Evolutionary conservation across 2,329 filamentous ascomycete genomes (phyloP).

Genomic region (Fusarium sulawesiense): DNA sequence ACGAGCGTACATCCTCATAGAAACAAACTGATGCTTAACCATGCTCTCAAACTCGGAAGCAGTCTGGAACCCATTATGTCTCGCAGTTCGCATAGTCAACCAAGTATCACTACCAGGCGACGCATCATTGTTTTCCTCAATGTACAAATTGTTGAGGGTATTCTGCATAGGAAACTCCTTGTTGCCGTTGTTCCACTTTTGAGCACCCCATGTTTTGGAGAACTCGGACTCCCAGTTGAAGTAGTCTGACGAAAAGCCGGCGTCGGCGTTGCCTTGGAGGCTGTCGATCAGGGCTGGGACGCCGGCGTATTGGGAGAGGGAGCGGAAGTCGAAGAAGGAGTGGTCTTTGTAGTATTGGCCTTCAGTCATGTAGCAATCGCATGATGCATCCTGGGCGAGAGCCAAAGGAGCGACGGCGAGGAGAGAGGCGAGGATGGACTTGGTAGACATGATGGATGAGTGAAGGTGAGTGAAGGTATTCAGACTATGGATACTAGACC

Average conservation of each 20-base stretch:
- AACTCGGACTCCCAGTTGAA: slow-evolving; percentile 50
- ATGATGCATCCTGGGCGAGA: slow-evolving; percentile 43
- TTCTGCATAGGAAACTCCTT: slow-evolving; percentile 52
- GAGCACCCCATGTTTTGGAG: slow-evolving; percentile 51
- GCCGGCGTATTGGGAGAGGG: slow-evolving; percentile 42
- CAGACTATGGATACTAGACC: not conserved
- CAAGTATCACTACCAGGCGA: slow-evolving; percentile 51
- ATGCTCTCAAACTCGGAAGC: slow-evolving; percentile 59
- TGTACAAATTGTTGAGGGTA: slow-evolving; percentile 57
- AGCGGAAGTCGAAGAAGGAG: slow-evolving; percentile 50
- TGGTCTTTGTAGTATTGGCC: slow-evolving; percentile 45
- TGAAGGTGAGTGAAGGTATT: not conserved
- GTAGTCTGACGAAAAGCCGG: slow-evolving; percentile 50
- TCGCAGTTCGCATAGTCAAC: slow-evolving; percentile 60
- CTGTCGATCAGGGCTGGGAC: slow-evolving; percentile 49
- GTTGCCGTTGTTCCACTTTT: slow-evolving; percentile 54
- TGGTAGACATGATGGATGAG: slow-evolving; percentile 36
- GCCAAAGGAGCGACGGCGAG: slow-evolving; percentile 37
- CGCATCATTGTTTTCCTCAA: slow-evolving; percentile 54
- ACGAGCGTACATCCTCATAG: slow-evolving; percentile 61
- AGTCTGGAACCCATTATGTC: slow-evolving; percentile 56
- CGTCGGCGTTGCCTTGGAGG: slow-evolving; percentile 47
- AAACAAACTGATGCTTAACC: slow-evolving; percentile 44
- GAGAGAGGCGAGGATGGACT: slow-evolving; percentile 36
- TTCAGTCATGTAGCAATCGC: slow-evolving; percentile 49